Evolutionary conservation across 2,329 filamentous ascomycete species (phyloP).

Genomic region (Hortaea werneckii): DNA sequence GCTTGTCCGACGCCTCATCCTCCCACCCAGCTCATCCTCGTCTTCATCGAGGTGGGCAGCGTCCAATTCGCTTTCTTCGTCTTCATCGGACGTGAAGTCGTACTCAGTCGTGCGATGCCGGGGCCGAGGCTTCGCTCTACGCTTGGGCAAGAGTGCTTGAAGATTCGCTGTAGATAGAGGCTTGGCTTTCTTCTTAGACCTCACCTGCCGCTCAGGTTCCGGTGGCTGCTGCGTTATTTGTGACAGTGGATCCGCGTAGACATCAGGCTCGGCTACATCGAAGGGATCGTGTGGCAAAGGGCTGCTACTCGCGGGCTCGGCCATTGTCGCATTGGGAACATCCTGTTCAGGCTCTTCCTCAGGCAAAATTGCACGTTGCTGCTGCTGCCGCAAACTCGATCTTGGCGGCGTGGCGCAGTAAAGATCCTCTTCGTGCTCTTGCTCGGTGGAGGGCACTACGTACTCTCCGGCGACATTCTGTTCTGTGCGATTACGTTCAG

Average conservation of each 20-base stretch:
- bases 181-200: constrained; percentile 18
- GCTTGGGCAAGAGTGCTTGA: constrained; percentile 35
- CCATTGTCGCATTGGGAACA: constrained; percentile 32
- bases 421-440: constrained; percentile 10
- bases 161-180: constrained; percentile 34
- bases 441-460: constrained; percentile 22
- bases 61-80: constrained; percentile 14
- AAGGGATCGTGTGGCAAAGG: constrained; percentile 5
- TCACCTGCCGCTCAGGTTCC: background rate
- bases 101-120: constrained; percentile 25
- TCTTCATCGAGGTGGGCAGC: constrained; percentile 24
- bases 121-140: constrained; percentile 18
- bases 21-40: constrained; percentile 31
- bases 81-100: constrained; percentile 29
- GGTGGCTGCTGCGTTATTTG: constrained; percentile 1
- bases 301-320: constrained; percentile 37
- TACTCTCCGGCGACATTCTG: constrained; percentile 1
- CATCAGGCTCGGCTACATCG: constrained; percentile 3
- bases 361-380: background rate
- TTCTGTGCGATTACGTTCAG: constrained; percentile 12
- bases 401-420: constrained; percentile 13
- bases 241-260: constrained; percentile 2
- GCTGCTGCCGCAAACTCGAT: constrained; percentile 6
- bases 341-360: constrained; percentile 7
- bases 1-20: constrained; percentile 13